Evolutionary conservation across 106 monocot genomes (phyloP).

Genomic region (Dendrobium huoshanense): DNA sequence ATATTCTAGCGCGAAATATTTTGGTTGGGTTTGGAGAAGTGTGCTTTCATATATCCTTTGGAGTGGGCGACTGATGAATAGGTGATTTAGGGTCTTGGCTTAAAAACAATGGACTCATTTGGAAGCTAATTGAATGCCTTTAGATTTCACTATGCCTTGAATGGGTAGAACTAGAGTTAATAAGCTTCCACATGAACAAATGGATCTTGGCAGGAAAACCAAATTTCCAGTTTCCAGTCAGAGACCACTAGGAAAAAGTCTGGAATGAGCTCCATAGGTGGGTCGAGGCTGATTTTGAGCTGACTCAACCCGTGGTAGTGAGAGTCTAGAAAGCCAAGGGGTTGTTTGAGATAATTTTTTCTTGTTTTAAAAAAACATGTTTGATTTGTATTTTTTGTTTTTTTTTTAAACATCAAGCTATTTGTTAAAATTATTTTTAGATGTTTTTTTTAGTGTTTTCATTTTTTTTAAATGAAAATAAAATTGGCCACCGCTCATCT

Average conservation of each 20-base stretch:
- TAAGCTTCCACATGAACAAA: background rate
- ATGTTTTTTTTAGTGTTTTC: no score
- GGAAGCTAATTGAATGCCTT: background rate
- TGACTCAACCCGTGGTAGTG: no score
- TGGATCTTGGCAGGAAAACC: background rate
- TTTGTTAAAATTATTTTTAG: no score
- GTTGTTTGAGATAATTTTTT: no score
- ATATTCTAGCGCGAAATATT: background rate
- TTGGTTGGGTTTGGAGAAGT: background rate
- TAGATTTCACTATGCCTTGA: background rate
- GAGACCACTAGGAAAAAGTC: background rate
- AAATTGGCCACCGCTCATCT: no score
- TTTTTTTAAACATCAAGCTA: no score
- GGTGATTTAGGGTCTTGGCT: background rate
- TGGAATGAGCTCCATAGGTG: background rate
- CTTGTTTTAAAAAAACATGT: no score
- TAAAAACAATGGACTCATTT: background rate
- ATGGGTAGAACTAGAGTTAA: background rate
- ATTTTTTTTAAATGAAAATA: no score
- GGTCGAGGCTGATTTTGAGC: no score
- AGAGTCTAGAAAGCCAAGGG: no score
- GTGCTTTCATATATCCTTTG: background rate
- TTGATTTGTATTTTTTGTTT: no score
- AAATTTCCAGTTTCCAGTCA: background rate
- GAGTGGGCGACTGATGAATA: background rate